Evolutionary conservation across 768 basidiomycete genomes (phyloP).

Genomic region (Termitomyces sp.): DNA sequence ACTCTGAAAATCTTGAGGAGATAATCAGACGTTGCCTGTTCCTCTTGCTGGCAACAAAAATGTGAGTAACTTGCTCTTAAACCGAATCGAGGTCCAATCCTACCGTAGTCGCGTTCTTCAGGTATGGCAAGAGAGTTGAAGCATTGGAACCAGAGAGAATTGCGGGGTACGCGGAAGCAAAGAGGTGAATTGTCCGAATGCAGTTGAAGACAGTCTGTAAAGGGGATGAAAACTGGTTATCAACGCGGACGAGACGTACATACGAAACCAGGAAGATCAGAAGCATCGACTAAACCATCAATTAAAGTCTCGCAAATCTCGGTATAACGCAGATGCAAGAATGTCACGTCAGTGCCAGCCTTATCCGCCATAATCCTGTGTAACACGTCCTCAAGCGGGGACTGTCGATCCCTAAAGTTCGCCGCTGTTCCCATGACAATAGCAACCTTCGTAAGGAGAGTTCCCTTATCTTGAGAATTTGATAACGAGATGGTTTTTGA

Average conservation of each 20-base stretch:
- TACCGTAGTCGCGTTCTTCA: slow-evolving; percentile 79
- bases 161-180: slow-evolving; percentile 77
- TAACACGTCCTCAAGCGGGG: slow-evolving; percentile 78
- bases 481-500: slow-evolving; percentile 22
- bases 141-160: slow-evolving; percentile 83
- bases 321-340: slow-evolving; percentile 61
- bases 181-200: slow-evolving; percentile 78
- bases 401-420: slow-evolving; percentile 77
- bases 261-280: slow-evolving; percentile 73
- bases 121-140: slow-evolving; percentile 81
- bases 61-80: neutral
- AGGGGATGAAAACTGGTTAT: neutral
- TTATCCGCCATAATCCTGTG: slow-evolving; percentile 78
- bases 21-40: slow-evolving; percentile 79
- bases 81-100: neutral
- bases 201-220: slow-evolving; percentile 77
- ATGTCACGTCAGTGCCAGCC: slow-evolving; percentile 44
- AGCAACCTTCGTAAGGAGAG: slow-evolving; percentile 58
- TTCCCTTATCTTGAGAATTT: slow-evolving; percentile 42
- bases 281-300: slow-evolving; percentile 83
- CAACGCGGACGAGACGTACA: slow-evolving; percentile 20
- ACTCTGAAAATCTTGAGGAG: slow-evolving; percentile 84
- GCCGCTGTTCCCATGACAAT: slow-evolving; percentile 85
- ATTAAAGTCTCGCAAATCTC: slow-evolving; percentile 85
- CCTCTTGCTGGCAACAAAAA: slow-evolving; percentile 54